These are phyloP conservation scores for Penicillium herquei DNA, from an alignment of 495 filamentous ascomycete species.

Conservation along the genomic window DNA sequence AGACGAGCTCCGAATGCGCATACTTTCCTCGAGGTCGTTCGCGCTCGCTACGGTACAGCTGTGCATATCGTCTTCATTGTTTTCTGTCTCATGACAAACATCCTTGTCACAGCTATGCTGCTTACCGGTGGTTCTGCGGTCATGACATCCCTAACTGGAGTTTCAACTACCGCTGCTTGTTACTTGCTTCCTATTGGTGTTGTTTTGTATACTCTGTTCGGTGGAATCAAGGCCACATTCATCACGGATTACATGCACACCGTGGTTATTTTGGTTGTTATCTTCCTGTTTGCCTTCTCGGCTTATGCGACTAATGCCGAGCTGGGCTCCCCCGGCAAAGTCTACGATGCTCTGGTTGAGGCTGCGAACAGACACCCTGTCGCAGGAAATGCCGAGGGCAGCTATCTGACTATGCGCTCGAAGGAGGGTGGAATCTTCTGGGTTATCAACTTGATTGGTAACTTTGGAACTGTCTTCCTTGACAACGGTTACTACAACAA, in stretches of 20 bases:
- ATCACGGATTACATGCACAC: conserved; percentile 85
- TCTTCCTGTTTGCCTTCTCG: conserved; percentile 87
- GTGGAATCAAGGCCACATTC: conserved; percentile 76
- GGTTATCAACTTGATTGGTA: conserved; percentile 87
- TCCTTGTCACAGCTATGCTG: conserved; percentile 87
- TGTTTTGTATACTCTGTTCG: conserved; percentile 74
- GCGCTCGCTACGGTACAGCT: conserved; percentile 57
- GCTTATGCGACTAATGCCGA: conserved; percentile 72
- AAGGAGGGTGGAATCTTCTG: conserved; percentile 92
- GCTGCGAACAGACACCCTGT: conserved; percentile 75
- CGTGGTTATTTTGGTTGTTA: conserved; percentile 81
- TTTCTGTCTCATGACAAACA: conserved; percentile 81
- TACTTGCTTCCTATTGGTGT: conserved; percentile 88
- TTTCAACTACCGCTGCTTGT: conserved; percentile 84
- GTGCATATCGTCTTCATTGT: conserved; percentile 74
- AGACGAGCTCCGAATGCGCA: conserved; percentile 82
- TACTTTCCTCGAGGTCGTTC: conserved; percentile 79
- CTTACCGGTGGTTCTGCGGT: conserved; percentile 90
- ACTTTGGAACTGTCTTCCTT: conserved; percentile 70
- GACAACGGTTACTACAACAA: conserved; percentile 92
- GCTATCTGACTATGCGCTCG: conserved; percentile 87
- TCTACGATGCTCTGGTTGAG: conserved; percentile 76
- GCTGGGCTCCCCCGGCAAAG: conserved; percentile 76
- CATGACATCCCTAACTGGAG: conserved; percentile 78
- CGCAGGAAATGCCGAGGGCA: conserved; percentile 78